These are phyloP conservation scores for Populus hybrid DNA, from an alignment of 441 rosid species.

Conservation along the genomic window DNA sequence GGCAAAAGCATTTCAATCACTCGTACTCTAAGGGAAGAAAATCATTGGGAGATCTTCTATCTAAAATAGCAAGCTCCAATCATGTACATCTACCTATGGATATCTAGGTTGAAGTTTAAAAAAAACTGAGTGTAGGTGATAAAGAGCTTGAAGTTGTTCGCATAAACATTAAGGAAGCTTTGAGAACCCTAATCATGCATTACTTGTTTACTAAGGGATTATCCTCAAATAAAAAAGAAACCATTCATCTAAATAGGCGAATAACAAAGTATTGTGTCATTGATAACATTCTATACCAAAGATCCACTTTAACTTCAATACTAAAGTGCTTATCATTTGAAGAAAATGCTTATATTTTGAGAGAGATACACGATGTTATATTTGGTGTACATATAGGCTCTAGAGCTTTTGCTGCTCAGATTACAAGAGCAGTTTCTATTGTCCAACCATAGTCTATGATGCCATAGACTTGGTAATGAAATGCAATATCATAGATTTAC, in stretches of 20 bases:
- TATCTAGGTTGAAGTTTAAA: background rate
- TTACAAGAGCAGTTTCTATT: background rate
- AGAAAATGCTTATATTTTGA: background rate
- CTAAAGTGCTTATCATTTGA: background rate
- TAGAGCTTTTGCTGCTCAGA: background rate
- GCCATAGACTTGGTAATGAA: background rate
- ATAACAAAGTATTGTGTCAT: no score
- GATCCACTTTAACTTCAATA: background rate
- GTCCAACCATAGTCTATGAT: background rate
- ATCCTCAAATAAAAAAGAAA: no score
- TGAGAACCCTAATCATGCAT: no score
- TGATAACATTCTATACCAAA: no score
- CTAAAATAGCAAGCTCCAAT: background rate
- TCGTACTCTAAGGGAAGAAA: background rate
- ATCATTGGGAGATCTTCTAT: background rate
- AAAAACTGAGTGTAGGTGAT: background rate
- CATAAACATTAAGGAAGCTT: no score
- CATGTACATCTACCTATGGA: no score
- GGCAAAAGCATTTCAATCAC: background rate
- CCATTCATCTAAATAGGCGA: no score
- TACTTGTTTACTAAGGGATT: no score
- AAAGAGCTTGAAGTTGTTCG: background rate
- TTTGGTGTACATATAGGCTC: rapidly evolving
- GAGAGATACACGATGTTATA: background rate
- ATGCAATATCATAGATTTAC: background rate